These are phyloP conservation scores for Daedaleopsis nitida DNA, from an alignment of 768 basidiomycete species.

Conservation along the genomic window DNA sequence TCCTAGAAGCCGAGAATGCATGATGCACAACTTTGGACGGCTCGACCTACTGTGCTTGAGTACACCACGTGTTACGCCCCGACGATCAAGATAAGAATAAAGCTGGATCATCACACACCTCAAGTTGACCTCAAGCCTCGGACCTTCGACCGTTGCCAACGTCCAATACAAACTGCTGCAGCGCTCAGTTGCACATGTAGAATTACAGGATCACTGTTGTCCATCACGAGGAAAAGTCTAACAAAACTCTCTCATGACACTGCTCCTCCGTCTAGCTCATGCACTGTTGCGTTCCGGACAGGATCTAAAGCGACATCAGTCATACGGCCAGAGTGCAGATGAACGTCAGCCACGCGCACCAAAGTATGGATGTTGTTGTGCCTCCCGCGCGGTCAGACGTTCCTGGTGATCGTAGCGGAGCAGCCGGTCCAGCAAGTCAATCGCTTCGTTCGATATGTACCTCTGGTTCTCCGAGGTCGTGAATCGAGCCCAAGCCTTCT, in stretches of 20 bases:
- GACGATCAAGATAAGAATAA: constrained; percentile 20
- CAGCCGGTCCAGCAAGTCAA: constrained; percentile 94
- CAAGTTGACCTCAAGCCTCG: not conserved
- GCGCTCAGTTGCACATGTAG: constrained; percentile 9
- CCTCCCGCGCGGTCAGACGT: constrained; percentile 91
- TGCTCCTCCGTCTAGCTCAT: constrained; percentile 63
- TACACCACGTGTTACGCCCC: constrained; percentile 5
- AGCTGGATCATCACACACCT: constrained; percentile 19
- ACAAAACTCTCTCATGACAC: constrained; percentile 30
- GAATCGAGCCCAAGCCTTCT: constrained; percentile 95
- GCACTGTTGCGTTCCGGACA: constrained; percentile 55
- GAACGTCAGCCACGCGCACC: constrained; percentile 45
- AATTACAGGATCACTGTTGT: constrained; percentile 8
- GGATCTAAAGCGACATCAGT: constrained; percentile 52
- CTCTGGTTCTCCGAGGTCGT: constrained; percentile 95
- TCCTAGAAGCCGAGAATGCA: constrained; percentile 13
- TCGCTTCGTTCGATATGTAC: constrained; percentile 95
- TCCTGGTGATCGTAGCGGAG: constrained; percentile 98
- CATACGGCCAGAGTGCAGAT: constrained; percentile 14
- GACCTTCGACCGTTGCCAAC: not conserved
- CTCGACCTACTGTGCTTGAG: constrained; percentile 5
- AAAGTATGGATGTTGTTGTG: constrained; percentile 92
- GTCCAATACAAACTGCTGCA: constrained; percentile 15
- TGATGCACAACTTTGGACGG: constrained; percentile 11
- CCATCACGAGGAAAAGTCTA: constrained; percentile 3